Conservation (phyloP, 73 alveolate species). For the Paramecium tetraurelia region DNA sequence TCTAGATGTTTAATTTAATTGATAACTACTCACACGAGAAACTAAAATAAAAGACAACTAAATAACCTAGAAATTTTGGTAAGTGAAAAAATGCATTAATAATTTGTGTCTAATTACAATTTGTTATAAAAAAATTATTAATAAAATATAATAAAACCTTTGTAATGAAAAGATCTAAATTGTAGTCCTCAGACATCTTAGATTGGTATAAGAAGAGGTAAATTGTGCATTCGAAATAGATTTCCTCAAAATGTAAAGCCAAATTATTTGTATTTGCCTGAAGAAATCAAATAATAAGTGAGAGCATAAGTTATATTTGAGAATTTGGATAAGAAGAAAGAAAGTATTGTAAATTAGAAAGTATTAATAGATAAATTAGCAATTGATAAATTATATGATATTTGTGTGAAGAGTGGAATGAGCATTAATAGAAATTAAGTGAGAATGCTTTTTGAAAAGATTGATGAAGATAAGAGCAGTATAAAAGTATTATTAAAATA, state of each 20-base stretch:
- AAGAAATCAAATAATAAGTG: neutral
- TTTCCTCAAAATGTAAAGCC: slow-evolving; percentile 5
- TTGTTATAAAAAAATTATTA: neutral
- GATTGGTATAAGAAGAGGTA: slow-evolving; percentile 16
- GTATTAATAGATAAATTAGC: neutral
- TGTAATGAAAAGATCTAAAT: neutral
- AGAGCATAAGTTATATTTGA: slow-evolving; percentile 25
- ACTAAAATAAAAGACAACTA: neutral
- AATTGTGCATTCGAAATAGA: neutral
- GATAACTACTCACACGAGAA: no score
- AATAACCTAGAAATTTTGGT: neutral
- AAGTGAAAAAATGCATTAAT: neutral
- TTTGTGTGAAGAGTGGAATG: slow-evolving; percentile 18
- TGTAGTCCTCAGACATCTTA: neutral
- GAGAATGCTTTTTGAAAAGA: neutral
- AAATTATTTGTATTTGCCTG: neutral
- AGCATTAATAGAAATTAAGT: neutral
- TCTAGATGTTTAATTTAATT: neutral
- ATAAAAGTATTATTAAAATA: neutral
- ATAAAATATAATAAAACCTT: neutral
- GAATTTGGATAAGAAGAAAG: slow-evolving; percentile 16
- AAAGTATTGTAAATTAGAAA: neutral
- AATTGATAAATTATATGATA: neutral
- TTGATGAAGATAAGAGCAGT: slow-evolving; percentile 14
- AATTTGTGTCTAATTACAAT: neutral